phyloP scores from a whole-genome alignment of 73 alveolate species.

The Stentor coeruleus region DNA sequence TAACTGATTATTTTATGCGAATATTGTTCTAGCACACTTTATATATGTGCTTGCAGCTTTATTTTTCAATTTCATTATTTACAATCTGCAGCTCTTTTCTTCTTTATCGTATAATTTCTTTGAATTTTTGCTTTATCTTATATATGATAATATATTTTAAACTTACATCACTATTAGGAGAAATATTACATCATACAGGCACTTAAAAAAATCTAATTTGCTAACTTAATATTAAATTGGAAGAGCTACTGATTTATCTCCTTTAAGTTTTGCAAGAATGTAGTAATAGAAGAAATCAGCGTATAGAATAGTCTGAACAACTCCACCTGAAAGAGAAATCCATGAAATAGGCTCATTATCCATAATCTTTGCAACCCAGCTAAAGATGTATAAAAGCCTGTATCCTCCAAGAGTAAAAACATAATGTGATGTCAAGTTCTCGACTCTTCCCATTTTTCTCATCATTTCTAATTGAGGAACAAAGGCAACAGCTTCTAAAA shows the following conservation, averaged over 20 bases:
- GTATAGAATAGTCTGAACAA: slow-evolving; percentile 76
- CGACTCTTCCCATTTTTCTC: slow-evolving; percentile 69
- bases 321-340: slow-evolving; percentile 76
- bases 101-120: no score
- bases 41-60: no score
- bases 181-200: no score
- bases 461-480: slow-evolving; percentile 89
- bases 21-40: no score
- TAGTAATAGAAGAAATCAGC: slow-evolving; percentile 91
- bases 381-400: slow-evolving; percentile 70
- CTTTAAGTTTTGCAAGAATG: slow-evolving; percentile 28
- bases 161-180: no score
- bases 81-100: no score
- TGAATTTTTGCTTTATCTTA: no score
- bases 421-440: slow-evolving; percentile 87
- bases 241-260: slow-evolving; percentile 1
- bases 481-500: slow-evolving; percentile 92
- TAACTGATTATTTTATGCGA: no score
- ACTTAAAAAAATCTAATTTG: no score
- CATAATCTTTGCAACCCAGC: slow-evolving; percentile 66
- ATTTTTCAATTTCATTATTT: no score
- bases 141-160: no score
- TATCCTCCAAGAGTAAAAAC: slow-evolving; percentile 87
- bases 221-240: slow-evolving; percentile 19
- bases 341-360: slow-evolving; percentile 56